Base-by-base conservation (phyloP, 1,139 yeast genomes). In the Yamadazyma triangularis region DNA sequence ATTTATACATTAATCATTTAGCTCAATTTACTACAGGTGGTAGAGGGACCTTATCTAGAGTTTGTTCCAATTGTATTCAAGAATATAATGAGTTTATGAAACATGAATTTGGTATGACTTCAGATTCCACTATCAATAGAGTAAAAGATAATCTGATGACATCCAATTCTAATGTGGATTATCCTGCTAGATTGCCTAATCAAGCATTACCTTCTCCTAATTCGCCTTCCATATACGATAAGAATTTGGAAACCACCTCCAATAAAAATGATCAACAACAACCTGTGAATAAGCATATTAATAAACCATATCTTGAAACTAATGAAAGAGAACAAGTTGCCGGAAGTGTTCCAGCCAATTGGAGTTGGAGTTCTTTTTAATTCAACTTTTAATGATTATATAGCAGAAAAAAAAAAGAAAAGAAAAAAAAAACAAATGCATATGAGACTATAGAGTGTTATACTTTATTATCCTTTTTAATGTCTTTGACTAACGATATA, bases 21-120 rank as follows among this genome's bases (percentile, higher is more conserved):
- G 91, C 94, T 16, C 73, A 79, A 50, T 77, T 84, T 59, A 74
- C 86, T 33, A 74, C 87, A 38, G 91, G 88, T 29, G 80, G 86
- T 9, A 64, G 80, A 35, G 91, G 91, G 9, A 70, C 77, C 2
- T 64, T 87, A 15, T 77, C 84, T 26, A 79, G 88, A 51, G 93
- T 89, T 3, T 89, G 97, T 54, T 81, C 77, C 44, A 51, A 56
- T 21, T 89, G 97, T 56, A 77, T 81, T 34, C 66, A 63, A 29
- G 86, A 81, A 39, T 87, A 85, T 50, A 82, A 79, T 49, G 70
- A 62, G 33, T 68, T 69, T 40, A 62, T 67, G 32, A 53, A 48
- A 27, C 51, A 50, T 33, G 72, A 66, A 43, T 68, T 66, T 50
- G 73, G 73, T 4, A 47, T 56, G 10, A 9, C 43, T 24, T 12